Conservation (phyloP, 2,329 filamentous ascomycete genomes). For the Trichoderma gracile region DNA sequence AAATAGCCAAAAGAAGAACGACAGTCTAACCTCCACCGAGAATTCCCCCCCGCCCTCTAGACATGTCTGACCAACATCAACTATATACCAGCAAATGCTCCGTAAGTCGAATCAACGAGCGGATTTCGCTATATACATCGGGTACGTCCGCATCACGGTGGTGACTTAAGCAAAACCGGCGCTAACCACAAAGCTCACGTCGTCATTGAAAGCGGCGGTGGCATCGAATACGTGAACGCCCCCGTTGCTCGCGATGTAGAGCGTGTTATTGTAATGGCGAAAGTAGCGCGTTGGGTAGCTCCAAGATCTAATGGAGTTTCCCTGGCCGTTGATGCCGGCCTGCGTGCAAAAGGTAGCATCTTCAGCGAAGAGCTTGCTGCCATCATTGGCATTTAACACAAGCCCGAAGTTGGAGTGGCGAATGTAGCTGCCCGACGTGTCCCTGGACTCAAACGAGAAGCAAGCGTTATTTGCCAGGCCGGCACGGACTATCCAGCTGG, state of each 20-base stretch:
- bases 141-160: too few relatives aligned
- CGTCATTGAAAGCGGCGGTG: neutral
- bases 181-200: conserved; percentile 12
- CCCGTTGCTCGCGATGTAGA: neutral
- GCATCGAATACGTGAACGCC: conserved; percentile 1
- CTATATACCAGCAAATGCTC: too few relatives aligned
- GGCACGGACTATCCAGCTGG: conserved; percentile 11
- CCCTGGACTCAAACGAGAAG: conserved; percentile 11
- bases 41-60: too few relatives aligned
- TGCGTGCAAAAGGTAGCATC: conserved; percentile 14
- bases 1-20: too few relatives aligned
- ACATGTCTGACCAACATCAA: too few relatives aligned
- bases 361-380: conserved; percentile 1
- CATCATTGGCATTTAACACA: conserved; percentile 5
- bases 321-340: conserved; percentile 8
- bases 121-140: too few relatives aligned
- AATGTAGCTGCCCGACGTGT: conserved; percentile 6
- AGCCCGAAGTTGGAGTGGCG: conserved; percentile 6
- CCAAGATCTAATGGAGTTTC: conserved; percentile 7
- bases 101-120: too few relatives aligned
- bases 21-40: too few relatives aligned
- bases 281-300: conserved; percentile 5
- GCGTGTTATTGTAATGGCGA: neutral
- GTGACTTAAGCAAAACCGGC: neutral
- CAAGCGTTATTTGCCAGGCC: conserved; percentile 1